These are phyloP conservation scores for Arthrocladium fulminans DNA, from an alignment of 2,329 filamentous ascomycete genomes.

Conservation along the genomic window DNA sequence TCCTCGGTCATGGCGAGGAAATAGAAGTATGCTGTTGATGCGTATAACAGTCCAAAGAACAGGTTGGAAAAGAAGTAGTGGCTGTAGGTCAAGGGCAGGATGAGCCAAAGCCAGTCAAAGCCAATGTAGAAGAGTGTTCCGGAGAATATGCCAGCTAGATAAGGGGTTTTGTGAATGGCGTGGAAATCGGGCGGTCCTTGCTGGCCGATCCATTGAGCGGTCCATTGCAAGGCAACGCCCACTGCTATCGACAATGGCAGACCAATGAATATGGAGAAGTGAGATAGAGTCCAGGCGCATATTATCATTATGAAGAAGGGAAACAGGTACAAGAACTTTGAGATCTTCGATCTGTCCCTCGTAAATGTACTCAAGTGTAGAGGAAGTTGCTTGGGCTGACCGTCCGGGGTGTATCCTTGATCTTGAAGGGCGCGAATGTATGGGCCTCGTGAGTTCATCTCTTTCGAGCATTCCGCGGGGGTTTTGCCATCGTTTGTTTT, in stretches of 20 bases:
- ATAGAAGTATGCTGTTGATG: conserved; percentile 76
- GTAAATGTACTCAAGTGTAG: conserved; percentile 67
- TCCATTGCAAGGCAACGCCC: conserved; percentile 61
- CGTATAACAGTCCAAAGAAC: conserved; percentile 57
- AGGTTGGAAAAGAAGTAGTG: conserved; percentile 67
- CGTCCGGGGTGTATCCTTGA: conserved; percentile 74
- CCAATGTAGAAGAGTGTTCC: conserved; percentile 75
- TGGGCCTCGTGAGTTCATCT: conserved; percentile 75
- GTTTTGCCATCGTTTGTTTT: conserved; percentile 87
- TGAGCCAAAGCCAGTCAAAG: conserved; percentile 62
- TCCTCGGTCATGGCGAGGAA: conserved; percentile 75
- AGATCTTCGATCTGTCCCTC: conserved; percentile 68
- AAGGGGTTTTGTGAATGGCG: conserved; percentile 86
- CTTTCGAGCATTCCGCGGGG: conserved; percentile 71
- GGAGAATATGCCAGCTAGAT: conserved; percentile 87
- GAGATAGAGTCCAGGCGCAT: conserved; percentile 62
- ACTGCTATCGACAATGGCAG: conserved; percentile 61
- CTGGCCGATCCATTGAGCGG: conserved; percentile 66
- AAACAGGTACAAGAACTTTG: conserved; percentile 80
- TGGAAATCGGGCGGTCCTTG: conserved; percentile 84
- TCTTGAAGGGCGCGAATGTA: conserved; percentile 79
- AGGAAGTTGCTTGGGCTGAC: conserved; percentile 57
- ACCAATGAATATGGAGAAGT: conserved; percentile 64
- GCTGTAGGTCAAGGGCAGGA: conserved; percentile 64
- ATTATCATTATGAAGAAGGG: conserved; percentile 69